Evolutionary conservation across 2,329 filamentous ascomycete genomes (phyloP), one percentile per base, ranked within the genome.

Genomic region (Conoideocrella luteorostrata): DNA sequence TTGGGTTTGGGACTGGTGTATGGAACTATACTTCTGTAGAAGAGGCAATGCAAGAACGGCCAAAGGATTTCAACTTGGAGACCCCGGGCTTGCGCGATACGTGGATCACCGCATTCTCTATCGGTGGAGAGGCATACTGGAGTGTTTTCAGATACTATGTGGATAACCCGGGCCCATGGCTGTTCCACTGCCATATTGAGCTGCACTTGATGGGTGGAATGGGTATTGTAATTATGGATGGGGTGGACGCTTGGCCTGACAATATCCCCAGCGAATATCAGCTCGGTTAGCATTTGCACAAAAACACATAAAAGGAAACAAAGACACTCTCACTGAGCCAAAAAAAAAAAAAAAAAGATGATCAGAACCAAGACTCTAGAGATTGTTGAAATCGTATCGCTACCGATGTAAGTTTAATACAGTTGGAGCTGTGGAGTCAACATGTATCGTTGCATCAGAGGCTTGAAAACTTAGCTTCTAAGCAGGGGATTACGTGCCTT

Each of bases 171-270:
- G 70, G 71, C 0, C 63, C 69, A 3, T 30, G 65, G 45, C 52
- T 75, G 39, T 49, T 76, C 34, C 72, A 75, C 54, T 75, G 72
- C 47, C 71, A 75, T 53, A 67, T 74, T 15, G 61, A 70, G 49
- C 64, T 61, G 7, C 71, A 76, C 56, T 51, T 73, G 38, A 57
- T 58, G 21, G 69, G 69, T 1, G 70, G 69, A 0, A 74, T 75
- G 70, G 64, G 63, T 0, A 59, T 74, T 40, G 65, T 65, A 2
- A 57, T 75, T 7, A 49, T 74, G 17, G 71, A 75, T 51, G 70
- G 70, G 0, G 56, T 71, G 32, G 70, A 75, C 10, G 36, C 15
- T 10, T 51, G 44, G 22, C 49, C 45, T 4, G 17, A 45, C n/a
- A n/a, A n/a, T n/a, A n/a, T n/a, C n/a, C n/a, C n/a, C n/a, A n/a